phyloP scores from a whole-genome alignment of 1,139 yeast species.

The Magnusiomyces ingens region DNA sequence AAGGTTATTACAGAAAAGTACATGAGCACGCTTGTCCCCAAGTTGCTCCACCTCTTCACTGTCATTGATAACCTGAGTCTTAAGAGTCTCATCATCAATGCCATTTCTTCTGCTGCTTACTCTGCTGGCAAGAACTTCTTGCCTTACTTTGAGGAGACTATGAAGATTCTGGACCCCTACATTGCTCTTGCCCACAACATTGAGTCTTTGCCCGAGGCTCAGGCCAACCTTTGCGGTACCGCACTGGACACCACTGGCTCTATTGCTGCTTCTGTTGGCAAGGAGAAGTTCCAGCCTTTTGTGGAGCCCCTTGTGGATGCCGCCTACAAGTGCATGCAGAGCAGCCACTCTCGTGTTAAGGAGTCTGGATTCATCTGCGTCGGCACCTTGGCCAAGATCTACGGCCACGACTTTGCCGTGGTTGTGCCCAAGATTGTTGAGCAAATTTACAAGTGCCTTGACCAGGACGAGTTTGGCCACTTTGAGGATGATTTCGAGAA shows the following conservation, averaged over 20 bases:
- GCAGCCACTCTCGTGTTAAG: constrained; percentile 78
- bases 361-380: constrained; percentile 95
- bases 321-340: constrained; percentile 70
- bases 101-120: constrained; percentile 94
- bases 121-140: constrained; percentile 84
- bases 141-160: constrained; percentile 79
- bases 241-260: constrained; percentile 92
- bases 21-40: constrained; percentile 63
- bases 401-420: constrained; percentile 82
- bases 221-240: constrained; percentile 62
- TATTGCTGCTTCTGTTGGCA: constrained; percentile 95
- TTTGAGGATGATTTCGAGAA: constrained; percentile 30
- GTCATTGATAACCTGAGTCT: constrained; percentile 58
- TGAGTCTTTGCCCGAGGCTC: constrained; percentile 31
- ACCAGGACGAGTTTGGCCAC: constrained; percentile 48
- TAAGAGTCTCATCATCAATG: constrained; percentile 86
- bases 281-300: constrained; percentile 74
- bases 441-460: constrained; percentile 72
- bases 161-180: constrained; percentile 74
- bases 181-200: constrained; percentile 42
- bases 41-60: constrained; percentile 72
- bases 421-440: constrained; percentile 80
- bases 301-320: constrained; percentile 89
- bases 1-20: constrained; percentile 72
- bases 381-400: constrained; percentile 90